These are phyloP conservation scores for Berberis vulgaris DNA, from an alignment of 164 flowering plant species.

Conservation along the genomic window DNA sequence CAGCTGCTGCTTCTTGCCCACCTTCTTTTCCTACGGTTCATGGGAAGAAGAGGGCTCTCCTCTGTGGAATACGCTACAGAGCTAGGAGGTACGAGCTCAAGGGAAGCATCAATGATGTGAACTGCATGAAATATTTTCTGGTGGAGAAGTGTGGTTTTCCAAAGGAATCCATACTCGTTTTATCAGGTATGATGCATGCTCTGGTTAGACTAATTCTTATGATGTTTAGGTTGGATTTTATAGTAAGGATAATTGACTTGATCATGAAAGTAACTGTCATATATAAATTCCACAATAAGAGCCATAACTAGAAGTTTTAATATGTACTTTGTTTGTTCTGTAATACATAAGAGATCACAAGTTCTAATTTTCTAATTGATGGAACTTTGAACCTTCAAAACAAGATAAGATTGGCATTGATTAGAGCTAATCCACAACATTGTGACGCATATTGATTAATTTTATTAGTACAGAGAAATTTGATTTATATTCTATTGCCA, in stretches of 20 bases:
- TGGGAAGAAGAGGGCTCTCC: conserved; percentile 47
- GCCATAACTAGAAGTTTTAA: too few species aligned
- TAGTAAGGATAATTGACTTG: neutral
- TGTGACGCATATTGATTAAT: too few species aligned
- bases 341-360: too few species aligned
- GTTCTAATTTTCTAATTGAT: too few species aligned
- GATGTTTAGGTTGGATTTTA: neutral
- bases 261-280: too few species aligned
- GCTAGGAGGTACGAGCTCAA: conserved; percentile 24
- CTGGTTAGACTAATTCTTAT: neutral
- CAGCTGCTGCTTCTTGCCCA: neutral
- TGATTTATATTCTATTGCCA: too few species aligned
- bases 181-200: conserved; percentile 43
- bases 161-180: conserved; percentile 38
- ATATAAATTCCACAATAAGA: too few species aligned
- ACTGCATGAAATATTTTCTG: conserved; percentile 39
- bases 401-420: too few species aligned
- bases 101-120: conserved; percentile 46
- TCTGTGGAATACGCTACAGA: conserved; percentile 45
- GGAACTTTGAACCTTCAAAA: too few species aligned
- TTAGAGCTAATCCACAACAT: too few species aligned
- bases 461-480: too few species aligned
- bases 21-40: conserved; percentile 5
- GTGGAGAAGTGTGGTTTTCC: conserved; percentile 33
- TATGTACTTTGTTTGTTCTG: too few species aligned